phyloP scores from a whole-genome alignment of 805 yeast species.

The Metschnikowia matae region DNA sequence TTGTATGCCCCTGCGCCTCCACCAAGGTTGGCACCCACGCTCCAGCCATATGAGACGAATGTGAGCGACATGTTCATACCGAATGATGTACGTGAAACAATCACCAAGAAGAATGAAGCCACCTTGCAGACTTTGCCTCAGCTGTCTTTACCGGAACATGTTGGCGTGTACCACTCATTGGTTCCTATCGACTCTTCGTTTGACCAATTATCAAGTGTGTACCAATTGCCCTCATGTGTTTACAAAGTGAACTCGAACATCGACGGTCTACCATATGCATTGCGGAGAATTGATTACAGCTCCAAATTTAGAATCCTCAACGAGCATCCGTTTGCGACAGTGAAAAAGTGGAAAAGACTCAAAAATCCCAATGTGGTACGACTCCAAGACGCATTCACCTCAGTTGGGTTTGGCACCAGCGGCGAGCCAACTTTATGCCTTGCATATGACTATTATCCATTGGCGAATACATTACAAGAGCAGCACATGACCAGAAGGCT shows the following conservation, averaged over 20 bases:
- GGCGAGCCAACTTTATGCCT: conserved; percentile 54
- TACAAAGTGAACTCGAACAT: conserved; percentile 77
- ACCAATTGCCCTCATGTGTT: conserved; percentile 55
- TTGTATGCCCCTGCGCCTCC: conserved; percentile 88
- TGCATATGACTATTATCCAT: conserved; percentile 83
- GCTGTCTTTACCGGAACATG: conserved; percentile 53
- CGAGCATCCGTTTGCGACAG: conserved; percentile 55
- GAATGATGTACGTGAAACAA: conserved; percentile 61
- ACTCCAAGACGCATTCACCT: conserved; percentile 78
- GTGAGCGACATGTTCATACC: conserved; percentile 69
- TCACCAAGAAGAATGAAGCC: conserved; percentile 76
- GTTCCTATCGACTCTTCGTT: conserved; percentile 65
- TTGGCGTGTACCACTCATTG: conserved; percentile 67
- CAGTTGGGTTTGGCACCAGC: conserved; percentile 77
- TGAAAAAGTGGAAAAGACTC: conserved; percentile 64
- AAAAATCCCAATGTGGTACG: conserved; percentile 56
- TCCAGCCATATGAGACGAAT: conserved; percentile 68
- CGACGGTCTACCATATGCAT: conserved; percentile 74
- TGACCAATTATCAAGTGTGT: conserved; percentile 32
- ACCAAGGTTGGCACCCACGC: conserved; percentile 57
- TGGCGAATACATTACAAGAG: conserved; percentile 66
- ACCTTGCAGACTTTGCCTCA: conserved; percentile 60
- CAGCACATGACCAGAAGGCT: conserved; percentile 51
- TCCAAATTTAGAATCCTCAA: conserved; percentile 26
- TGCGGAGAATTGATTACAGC: conserved; percentile 62